Percentiles rank a stretch among this genome's conserved stretches.
Evolutionary conservation across 257 asterid species (phyloP).

Genomic region (Primulina tabacum): DNA sequence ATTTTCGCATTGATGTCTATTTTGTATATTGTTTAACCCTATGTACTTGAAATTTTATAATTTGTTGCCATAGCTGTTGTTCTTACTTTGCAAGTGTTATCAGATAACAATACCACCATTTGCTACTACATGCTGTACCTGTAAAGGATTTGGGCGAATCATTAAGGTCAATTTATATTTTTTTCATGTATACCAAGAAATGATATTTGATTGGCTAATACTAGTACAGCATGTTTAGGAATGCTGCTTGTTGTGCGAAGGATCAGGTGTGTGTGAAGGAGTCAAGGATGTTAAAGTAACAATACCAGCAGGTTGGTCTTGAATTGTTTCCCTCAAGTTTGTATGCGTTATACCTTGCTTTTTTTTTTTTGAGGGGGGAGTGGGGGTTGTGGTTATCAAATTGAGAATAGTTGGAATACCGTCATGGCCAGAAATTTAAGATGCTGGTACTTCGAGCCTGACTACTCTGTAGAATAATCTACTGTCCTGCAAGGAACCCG

Average conservation of each 20-base stretch:
- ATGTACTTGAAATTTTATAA: not conserved
- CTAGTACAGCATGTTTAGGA: constrained; percentile 40
- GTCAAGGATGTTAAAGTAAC: constrained; percentile 71
- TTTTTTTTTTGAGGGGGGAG: not conserved
- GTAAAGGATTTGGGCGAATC: constrained; percentile 73
- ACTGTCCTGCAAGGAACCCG: not conserved
- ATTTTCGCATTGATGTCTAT: constrained; percentile 3
- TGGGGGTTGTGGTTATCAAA: no score
- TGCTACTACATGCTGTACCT: constrained; percentile 61
- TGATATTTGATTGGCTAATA: constrained; percentile 11
- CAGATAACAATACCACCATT: constrained; percentile 84
- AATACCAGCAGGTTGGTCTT: constrained; percentile 74
- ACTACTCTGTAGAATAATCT: no score
- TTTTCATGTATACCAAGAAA: constrained; percentile 11
- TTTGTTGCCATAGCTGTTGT: constrained; percentile 19
- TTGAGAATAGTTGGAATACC: no score
- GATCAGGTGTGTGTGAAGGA: constrained; percentile 72
- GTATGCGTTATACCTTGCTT: constrained; percentile 16
- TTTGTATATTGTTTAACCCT: not conserved
- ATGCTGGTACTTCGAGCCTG: no score
- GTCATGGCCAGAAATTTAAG: not conserved
- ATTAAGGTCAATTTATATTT: constrained; percentile 50
- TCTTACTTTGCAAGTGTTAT: constrained; percentile 21
- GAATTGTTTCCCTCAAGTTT: constrained; percentile 15
- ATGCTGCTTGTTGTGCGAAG: constrained; percentile 62